Percentiles rank a stretch among this genome's conserved stretches.
Evolutionary conservation across 148 eudicot genomes (phyloP).

Genomic region (Rhododendron simsii): DNA sequence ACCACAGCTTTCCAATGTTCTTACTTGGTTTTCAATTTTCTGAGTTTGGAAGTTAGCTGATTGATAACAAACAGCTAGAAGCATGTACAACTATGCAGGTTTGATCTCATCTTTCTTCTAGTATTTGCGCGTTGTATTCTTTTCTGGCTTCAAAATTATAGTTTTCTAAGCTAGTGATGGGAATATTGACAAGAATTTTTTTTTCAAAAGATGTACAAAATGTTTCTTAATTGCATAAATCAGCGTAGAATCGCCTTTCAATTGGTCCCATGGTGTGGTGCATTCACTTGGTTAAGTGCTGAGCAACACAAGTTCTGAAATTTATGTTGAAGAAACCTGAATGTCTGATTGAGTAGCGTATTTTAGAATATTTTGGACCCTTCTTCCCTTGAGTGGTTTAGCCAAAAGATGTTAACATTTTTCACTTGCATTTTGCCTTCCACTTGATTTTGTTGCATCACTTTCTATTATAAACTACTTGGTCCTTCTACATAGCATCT

Average conservation of each 20-base stretch:
- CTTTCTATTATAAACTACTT: not conserved
- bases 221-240: not conserved
- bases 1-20: too few relatives aligned
- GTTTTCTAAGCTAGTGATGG: not conserved
- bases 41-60: not conserved
- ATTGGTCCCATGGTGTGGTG: not conserved
- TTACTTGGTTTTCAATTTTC: not conserved
- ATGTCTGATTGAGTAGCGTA: too few relatives aligned
- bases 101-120: not conserved
- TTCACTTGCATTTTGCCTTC: not conserved
- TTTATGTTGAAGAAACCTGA: not conserved
- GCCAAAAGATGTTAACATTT: not conserved
- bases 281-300: not conserved
- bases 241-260: not conserved
- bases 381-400: not conserved
- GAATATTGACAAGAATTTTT: not conserved
- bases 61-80: not conserved
- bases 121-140: not conserved
- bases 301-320: not conserved
- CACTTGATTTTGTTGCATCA: not conserved
- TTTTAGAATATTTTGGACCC: not conserved
- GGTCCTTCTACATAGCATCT: not conserved
- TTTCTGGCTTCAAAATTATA: not conserved
- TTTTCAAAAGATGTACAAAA: not conserved
- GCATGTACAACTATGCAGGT: not conserved